Evolutionary conservation across 2,329 filamentous ascomycete genomes (phyloP), one percentile per base, ranked within the genome.

Genomic region (Pseudocercospora macadamiae): DNA sequence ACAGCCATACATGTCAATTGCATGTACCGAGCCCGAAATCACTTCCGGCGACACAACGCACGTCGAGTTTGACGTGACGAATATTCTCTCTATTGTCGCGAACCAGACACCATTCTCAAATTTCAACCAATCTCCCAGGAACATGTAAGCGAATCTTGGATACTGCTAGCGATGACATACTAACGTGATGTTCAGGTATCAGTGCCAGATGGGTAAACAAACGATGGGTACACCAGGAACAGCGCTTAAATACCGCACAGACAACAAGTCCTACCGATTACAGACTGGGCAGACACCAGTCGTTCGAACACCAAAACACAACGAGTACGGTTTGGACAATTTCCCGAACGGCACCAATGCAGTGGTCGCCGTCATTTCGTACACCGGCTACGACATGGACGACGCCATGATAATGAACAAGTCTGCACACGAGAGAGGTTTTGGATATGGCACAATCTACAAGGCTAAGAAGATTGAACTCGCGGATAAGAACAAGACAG

Each of bases 361-460:
- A 7, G 87, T 97, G 36, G 95, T 99, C 59, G 95, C 95, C 59
- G 96, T 99, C 74, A 96, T 99, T 64, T 97, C 93, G 0, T 99
- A 99, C 76, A 97, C 93, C 1, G 95, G 93, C 52, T 99, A 97
- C 78, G 95, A 99, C 82, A 99, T 99, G 95, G 95, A 99, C 82
- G 95, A 99, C 78, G 95, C 95, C 73, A 97, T 97, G 93, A 97
- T 99, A 73, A 82, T 99, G 73, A 97, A 97, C 82, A 97, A 97
- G 75, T 96, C 92, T 18, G 88, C 93, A 2, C 91, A 97, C 75
- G 95, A 99, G 76, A 87, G 95, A 67, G 95, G 95, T 12, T 97
- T 99, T 71, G 93, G 92, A 34, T 87, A 97, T 71, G 95, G 95
- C 55, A 96, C 93, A 4, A 92, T 99, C 68, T 99, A 97, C 83